Percentiles rank a stretch among this genome's conserved stretches.
Evolutionary conservation across 306 rosid genomes (phyloP).

Genomic region (Dryas alaskensis): DNA sequence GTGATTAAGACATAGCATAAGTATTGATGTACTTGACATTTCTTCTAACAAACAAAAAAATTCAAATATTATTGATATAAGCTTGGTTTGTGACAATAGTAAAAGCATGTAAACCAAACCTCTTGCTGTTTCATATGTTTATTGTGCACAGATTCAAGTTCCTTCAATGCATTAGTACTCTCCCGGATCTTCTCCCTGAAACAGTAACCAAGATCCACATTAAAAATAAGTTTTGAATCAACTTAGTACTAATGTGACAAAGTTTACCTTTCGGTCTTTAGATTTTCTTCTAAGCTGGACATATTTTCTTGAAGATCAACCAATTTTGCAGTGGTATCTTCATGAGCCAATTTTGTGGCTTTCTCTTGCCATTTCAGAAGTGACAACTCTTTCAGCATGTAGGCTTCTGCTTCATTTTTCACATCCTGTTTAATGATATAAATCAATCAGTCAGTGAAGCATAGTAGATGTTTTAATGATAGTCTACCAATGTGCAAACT

Average conservation of each 20-base stretch:
- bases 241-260: constrained; percentile 9
- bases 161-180: constrained; percentile 60
- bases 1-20: neutral
- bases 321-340: constrained; percentile 57
- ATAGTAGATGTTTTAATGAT: neutral
- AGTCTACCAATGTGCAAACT: constrained; percentile 12
- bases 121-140: constrained; percentile 63
- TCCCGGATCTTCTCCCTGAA: constrained; percentile 75
- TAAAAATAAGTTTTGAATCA: constrained; percentile 14
- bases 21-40: neutral
- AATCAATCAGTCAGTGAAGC: constrained; percentile 13
- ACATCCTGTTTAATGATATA: constrained; percentile 60
- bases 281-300: constrained; percentile 61
- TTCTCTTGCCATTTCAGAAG: constrained; percentile 93
- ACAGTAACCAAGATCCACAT: constrained; percentile 10
- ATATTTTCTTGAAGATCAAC: constrained; percentile 50
- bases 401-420: constrained; percentile 90
- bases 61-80: neutral
- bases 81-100: constrained; percentile 4
- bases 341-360: constrained; percentile 73
- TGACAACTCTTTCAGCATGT: constrained; percentile 88
- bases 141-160: constrained; percentile 73
- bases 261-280: constrained; percentile 67
- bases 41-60: neutral
- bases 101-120: constrained; percentile 48